Conservation (phyloP, 371 early-diverging fungal species). For the Mucor circinelloides region DNA sequence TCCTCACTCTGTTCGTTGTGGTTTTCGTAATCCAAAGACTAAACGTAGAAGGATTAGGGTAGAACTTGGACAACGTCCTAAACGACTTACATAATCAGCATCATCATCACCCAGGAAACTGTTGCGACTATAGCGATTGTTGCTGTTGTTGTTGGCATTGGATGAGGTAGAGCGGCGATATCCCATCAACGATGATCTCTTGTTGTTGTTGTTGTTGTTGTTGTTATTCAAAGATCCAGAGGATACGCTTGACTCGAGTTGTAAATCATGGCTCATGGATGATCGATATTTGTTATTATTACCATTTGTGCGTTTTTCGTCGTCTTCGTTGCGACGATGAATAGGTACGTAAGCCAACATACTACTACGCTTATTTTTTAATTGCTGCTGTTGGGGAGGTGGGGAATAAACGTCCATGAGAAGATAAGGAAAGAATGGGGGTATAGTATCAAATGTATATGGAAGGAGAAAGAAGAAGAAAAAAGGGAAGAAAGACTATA, state of each 20-base stretch:
- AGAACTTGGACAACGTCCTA: not conserved
- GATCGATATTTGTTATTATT: conserved; percentile 18
- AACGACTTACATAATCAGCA: conserved; percentile 21
- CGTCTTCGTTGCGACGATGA: conserved; percentile 34
- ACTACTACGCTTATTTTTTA: conserved; percentile 19
- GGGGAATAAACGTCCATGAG: conserved; percentile 1
- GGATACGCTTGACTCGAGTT: conserved; percentile 10
- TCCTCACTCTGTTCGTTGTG: conserved; percentile 23
- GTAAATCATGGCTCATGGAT: not conserved
- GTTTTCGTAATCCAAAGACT: not conserved
- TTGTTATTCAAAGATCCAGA: conserved; percentile 6
- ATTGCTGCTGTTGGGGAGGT: conserved; percentile 2
- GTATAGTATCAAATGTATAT: not conserved
- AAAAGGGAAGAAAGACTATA: conserved; percentile 4
- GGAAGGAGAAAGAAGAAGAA: not conserved
- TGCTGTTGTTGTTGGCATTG: not conserved
- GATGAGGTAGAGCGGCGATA: conserved; percentile 17
- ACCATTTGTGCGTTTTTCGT: conserved; percentile 20
- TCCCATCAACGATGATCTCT: conserved; percentile 15
- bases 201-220: not conserved
- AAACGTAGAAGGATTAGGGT: not conserved
- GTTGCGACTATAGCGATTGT: conserved; percentile 24
- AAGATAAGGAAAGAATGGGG: not conserved
- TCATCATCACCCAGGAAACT: conserved; percentile 29
- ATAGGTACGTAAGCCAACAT: conserved; percentile 34